Conservation (phyloP, 2,329 filamentous ascomycete genomes). For the Periconia sp. region DNA sequence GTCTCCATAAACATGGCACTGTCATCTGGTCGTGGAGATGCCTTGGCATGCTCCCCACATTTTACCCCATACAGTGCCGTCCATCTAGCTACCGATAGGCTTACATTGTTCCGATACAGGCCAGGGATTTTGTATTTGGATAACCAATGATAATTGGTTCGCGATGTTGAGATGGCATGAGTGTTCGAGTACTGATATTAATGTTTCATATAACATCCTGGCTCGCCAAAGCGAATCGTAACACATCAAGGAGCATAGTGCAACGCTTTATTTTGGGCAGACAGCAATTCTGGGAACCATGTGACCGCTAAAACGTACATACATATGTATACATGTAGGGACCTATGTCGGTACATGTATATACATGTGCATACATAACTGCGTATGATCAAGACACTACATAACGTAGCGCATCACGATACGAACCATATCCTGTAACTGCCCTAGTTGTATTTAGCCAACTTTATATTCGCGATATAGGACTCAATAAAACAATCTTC, state of each 20-base stretch:
- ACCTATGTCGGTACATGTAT: too few relatives aligned
- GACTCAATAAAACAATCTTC: too few relatives aligned
- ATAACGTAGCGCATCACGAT: too few relatives aligned
- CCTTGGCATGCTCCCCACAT: constrained; percentile 22
- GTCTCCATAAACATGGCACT: constrained; percentile 16
- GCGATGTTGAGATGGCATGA: constrained; percentile 4
- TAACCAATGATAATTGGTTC: constrained; percentile 13
- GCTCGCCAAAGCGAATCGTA: constrained; percentile 4
- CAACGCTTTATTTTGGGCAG: not conserved
- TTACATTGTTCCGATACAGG: constrained; percentile 1
- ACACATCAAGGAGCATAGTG: constrained; percentile 3
- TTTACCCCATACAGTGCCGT: constrained; percentile 10
- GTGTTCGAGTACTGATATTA: constrained; percentile 5
- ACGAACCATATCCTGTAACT: too few relatives aligned
- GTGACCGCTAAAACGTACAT: too few relatives aligned
- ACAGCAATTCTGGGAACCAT: too few relatives aligned
- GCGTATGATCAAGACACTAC: too few relatives aligned
- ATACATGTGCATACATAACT: too few relatives aligned
- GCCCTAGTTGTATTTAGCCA: too few relatives aligned
- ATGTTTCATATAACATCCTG: constrained; percentile 26
- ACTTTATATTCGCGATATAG: too few relatives aligned
- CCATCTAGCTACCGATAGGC: constrained; percentile 11
- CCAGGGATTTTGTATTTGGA: constrained; percentile 5
- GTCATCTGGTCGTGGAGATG: constrained; percentile 17
- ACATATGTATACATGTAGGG: too few relatives aligned